phyloP scores from a whole-genome alignment of 192 early-diverging fungal genomes.

The Umbelopsis ramanniana region DNA sequence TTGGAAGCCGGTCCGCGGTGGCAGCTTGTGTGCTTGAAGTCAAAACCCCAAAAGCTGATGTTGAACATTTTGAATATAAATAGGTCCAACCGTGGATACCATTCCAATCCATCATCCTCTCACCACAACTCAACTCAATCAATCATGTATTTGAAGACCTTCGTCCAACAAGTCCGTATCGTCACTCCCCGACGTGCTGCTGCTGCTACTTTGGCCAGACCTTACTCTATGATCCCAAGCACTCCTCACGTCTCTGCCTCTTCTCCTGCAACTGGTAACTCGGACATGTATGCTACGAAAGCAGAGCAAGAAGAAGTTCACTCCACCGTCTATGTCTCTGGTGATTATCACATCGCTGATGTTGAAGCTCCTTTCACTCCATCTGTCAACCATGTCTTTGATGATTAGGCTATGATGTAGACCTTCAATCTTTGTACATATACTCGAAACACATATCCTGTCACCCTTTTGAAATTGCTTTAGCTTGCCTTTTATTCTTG shows the following conservation, averaged over 20 bases:
- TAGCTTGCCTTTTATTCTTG: neutral
- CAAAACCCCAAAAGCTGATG: slow-evolving; percentile 19
- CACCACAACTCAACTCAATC: neutral
- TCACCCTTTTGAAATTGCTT: neutral
- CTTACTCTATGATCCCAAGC: slow-evolving; percentile 21
- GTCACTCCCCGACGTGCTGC: neutral
- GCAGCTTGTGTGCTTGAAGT: slow-evolving; percentile 1
- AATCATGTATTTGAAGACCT: slow-evolving; percentile 8
- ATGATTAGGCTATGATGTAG: neutral
- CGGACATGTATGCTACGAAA: neutral
- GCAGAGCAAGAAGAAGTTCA: neutral
- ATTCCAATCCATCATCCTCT: neutral
- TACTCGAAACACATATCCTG: slow-evolving; percentile 5
- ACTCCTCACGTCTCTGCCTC: neutral
- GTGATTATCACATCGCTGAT: neutral
- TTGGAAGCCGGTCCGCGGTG: slow-evolving; percentile 22
- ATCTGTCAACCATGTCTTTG: slow-evolving; percentile 19
- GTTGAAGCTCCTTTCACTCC: neutral
- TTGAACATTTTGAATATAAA: neutral
- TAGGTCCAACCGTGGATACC: neutral
- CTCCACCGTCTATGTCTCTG: neutral
- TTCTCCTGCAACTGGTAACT: neutral
- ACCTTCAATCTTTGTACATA: neutral
- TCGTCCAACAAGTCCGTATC: slow-evolving; percentile 15
- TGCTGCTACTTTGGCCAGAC: neutral